Evolutionary conservation across 2,329 filamentous ascomycete species (phyloP), one percentile per base, ranked within the genome.

Genomic region (Rhynchosporium secalis): DNA sequence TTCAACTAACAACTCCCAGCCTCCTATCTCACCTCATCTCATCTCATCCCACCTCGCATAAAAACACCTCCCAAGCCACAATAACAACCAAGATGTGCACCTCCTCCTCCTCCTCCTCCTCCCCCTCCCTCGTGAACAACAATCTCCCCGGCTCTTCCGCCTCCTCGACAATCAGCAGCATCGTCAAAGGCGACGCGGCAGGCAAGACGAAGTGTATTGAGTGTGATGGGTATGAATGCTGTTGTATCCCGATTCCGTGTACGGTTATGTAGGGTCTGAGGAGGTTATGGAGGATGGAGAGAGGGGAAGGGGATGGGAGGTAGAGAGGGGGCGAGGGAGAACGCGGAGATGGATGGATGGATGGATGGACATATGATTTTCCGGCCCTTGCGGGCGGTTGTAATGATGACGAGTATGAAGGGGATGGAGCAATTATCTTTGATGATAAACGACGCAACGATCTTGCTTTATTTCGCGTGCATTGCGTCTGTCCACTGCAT

Each of bases 161-260:
- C 38, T 75, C 78, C 1, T 81, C 79, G 49, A 81, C 79, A 57
- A 77, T 80, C 64, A 78, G 79, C 66, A 79, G 74, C 68, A 81
- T 84, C 70, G 70, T 83, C 67, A 84, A 83, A 75, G 78, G 79
- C 7, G 77, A 77, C 54, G 71, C 75, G 0, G 77, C 75, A 38
- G 75, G 75, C 47, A 77, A 79, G 71, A 80, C 79, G 1, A 78
- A 76, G 62, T 83, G 81, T 69, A 75, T 82, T 64, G 77, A 81
- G 68, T 82, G 80, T 67, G 80, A 78, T 65, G 80, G 78, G 43
- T 79, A 76, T 66, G 76, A 81, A 56, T 84, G 81, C 72, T 85
- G 82, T 72, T 85, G 82, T 70, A 82, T 84, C 62, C 78, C 79
- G 0, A 78, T 78, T 59, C 80, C 80, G 28, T 84, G 82, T 66